Evolutionary conservation across 2,329 filamentous ascomycete genomes (phyloP), one percentile per base, ranked within the genome.

Genomic region (Cercospora zeae-maydis): DNA sequence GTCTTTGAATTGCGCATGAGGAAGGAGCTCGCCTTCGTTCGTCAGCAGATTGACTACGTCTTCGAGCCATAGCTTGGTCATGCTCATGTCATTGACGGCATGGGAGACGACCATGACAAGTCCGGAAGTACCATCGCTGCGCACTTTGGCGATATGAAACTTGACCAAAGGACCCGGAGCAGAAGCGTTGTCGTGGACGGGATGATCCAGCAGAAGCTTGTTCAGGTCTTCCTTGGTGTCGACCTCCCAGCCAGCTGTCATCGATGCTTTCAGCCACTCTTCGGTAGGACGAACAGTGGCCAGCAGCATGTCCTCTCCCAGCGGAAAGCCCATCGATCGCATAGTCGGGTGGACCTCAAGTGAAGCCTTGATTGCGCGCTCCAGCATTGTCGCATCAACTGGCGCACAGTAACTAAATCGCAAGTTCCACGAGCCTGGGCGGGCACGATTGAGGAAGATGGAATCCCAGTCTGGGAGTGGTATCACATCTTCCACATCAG

Each of bases 401-500:
- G 66, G 62, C 13, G 69, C 70, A 63, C 70, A 64, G 61, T 70
- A 74, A 63, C 65, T 71, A 63, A 73, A 74, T 49, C 73, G 70
- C 33, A 73, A 63, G 37, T 73, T 74, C 71, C 70, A 73, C 3
- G 73, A 74, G 2, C 64, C 67, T 3, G 71, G 72, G 11, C 73
- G 66, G n/a, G 66, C 64, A 24, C 64, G 65, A 56, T 74, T 66
- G 37, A 67, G 69, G 63, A 73, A 74, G 53, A 74, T 73, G 9
- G 71, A 69, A 58, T 73, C 71, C 73, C 72, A 73, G 58, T 74
- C 71, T 2, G 73, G 73, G 33, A 74, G 61, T 16, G 74, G 71
- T 53, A 72, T 64, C 8, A 75, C 70, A 58, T 75, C 74, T 63
- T 75, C 73, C 9, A 75, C 73, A 55, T 75, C 73, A 10, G 69